Evolutionary conservation across 805 yeast genomes (phyloP).

Genomic region (Saturnispora quitensis): DNA sequence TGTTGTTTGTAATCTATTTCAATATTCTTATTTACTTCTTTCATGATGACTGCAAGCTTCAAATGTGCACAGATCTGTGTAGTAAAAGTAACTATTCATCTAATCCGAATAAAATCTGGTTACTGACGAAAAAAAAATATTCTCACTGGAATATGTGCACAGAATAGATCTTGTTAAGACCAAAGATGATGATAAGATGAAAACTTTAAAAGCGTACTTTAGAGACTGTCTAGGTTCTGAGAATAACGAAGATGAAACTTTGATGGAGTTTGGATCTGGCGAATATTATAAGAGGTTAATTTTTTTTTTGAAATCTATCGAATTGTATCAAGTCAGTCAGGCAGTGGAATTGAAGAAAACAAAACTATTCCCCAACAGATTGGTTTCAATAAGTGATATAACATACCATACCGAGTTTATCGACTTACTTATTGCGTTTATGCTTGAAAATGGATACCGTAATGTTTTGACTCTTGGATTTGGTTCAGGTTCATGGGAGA

Average conservation of each 20-base stretch:
- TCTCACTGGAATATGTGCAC: neutral
- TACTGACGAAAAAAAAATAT: neutral
- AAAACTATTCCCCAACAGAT: slow-evolving; percentile 4
- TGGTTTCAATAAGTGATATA: slow-evolving; percentile 6
- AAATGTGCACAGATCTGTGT: neutral
- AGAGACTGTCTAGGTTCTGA: neutral
- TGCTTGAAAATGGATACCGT: slow-evolving; percentile 23
- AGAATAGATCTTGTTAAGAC: neutral
- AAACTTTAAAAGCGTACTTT: slow-evolving; percentile 1
- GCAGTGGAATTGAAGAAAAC: neutral
- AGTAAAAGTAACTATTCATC: neutral
- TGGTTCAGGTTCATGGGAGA: slow-evolving; percentile 19
- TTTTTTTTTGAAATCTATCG: neutral
- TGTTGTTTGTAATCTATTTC: slow-evolving; percentile 36
- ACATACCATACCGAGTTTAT: slow-evolving; percentile 29
- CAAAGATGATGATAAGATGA: slow-evolving; percentile 1
- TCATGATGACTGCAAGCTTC: neutral
- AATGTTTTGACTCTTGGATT: slow-evolving; percentile 40
- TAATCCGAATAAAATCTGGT: too few species aligned
- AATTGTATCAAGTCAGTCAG: neutral
- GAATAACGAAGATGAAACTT: neutral
- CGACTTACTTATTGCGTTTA: slow-evolving; percentile 31
- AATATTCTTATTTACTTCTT: neutral
- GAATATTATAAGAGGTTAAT: neutral
- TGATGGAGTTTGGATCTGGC: slow-evolving; percentile 10